These are phyloP conservation scores for Fusarium fujikuroi DNA, from an alignment of 2,329 filamentous ascomycete species.

Conservation along the genomic window DNA sequence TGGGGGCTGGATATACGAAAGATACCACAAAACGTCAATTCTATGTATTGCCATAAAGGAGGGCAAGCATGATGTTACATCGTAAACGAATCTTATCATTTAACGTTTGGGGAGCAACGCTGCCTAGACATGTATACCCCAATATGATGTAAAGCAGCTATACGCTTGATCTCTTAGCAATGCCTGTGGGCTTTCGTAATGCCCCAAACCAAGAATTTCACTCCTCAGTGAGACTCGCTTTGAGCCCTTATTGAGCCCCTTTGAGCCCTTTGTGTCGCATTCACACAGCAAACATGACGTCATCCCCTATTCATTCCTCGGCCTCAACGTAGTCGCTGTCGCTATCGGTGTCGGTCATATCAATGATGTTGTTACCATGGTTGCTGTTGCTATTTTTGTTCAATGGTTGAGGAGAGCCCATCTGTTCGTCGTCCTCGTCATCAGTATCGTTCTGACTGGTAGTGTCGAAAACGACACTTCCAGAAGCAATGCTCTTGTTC, in stretches of 20 bases:
- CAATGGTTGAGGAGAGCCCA: neutral
- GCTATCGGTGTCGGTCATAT: neutral
- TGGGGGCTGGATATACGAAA: neutral
- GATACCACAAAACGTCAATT: neutral
- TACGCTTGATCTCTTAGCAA: neutral
- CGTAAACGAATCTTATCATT: neutral
- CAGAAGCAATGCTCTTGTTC: constrained; percentile 30
- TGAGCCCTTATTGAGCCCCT: neutral
- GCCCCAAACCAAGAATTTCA: neutral
- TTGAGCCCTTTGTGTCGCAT: neutral
- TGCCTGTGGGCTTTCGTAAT: neutral
- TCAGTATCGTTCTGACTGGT: neutral
- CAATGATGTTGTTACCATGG: neutral
- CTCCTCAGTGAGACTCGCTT: neutral
- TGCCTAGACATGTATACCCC: neutral
- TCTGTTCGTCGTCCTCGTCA: neutral
- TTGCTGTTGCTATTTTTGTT: neutral
- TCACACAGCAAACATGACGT: neutral
- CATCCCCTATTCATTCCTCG: neutral
- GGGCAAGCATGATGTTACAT: neutral
- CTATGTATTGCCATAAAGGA: neutral
- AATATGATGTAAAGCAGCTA: neutral
- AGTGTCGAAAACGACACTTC: constrained; percentile 40
- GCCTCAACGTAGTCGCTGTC: neutral
- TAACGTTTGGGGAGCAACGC: neutral